Evolutionary conservation across 1,139 yeast genomes (phyloP).

Genomic region (Saccharomycopsis hybrid): DNA sequence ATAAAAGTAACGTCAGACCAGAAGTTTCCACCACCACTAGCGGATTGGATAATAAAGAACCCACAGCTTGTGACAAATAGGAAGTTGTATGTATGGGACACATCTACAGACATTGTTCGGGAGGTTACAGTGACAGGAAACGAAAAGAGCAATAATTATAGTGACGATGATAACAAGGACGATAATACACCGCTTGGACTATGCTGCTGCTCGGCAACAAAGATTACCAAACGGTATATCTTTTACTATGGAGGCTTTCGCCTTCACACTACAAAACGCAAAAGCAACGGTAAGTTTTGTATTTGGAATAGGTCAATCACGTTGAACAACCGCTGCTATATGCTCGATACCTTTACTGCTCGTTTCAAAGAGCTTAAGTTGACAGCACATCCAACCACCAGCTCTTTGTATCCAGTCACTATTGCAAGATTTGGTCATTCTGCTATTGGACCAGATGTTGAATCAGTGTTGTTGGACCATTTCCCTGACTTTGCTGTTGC

Average conservation of each 20-base stretch:
- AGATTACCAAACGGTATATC: constrained; percentile 35
- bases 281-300: neutral
- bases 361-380: constrained; percentile 34
- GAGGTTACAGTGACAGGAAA: constrained; percentile 21
- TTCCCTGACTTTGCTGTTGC: neutral
- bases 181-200: constrained; percentile 32
- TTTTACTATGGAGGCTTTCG: constrained; percentile 43
- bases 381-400: constrained; percentile 35
- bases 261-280: constrained; percentile 29
- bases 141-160: too few relatives aligned
- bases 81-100: constrained; percentile 30
- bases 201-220: constrained; percentile 33
- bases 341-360: constrained; percentile 34
- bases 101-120: constrained; percentile 32
- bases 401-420: constrained; percentile 31
- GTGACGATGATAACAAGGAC: constrained; percentile 25
- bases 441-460: constrained; percentile 6
- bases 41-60: constrained; percentile 32
- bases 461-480: neutral
- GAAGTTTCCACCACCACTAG: constrained; percentile 39
- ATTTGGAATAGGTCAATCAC: constrained; percentile 4
- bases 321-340: constrained; percentile 35
- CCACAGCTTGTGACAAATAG: constrained; percentile 34
- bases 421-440: constrained; percentile 43
- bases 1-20: constrained; percentile 12